Evolutionary conservation across 2,329 filamentous ascomycete genomes (phyloP).

Genomic region (Colletotrichum viniferum): DNA sequence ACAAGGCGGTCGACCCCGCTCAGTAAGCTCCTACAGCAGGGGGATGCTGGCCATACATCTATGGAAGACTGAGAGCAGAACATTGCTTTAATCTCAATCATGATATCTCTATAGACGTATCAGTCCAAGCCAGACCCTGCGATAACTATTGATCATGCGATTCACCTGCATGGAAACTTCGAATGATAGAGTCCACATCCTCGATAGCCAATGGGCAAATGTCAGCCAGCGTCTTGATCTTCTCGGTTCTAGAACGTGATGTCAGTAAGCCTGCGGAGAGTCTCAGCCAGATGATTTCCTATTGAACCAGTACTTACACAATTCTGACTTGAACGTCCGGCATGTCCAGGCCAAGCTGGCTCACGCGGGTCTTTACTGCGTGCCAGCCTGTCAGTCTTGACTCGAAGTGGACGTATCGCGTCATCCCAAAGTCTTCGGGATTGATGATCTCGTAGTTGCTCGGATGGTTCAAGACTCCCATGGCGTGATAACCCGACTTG

Average conservation of each 20-base stretch:
- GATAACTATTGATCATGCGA: not conserved
- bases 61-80: not conserved
- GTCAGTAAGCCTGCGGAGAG: not conserved
- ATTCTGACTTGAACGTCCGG: slow-evolving; percentile 78
- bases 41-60: not conserved
- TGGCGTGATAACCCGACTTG: slow-evolving; percentile 86
- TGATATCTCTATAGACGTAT: not conserved
- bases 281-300: fast-evolving
- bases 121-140: not conserved
- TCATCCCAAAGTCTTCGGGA: slow-evolving; percentile 83
- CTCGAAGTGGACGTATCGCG: slow-evolving; percentile 84
- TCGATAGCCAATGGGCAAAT: slow-evolving; percentile 85
- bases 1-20: not conserved
- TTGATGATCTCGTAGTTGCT: slow-evolving; percentile 83
- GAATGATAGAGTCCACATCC: slow-evolving; percentile 88
- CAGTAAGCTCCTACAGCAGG: not conserved
- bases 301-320: slow-evolving; percentile 15
- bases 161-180: slow-evolving; percentile 64
- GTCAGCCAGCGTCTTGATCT: slow-evolving; percentile 92
- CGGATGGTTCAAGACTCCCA: slow-evolving; percentile 81
- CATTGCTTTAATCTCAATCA: fast-evolving
- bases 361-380: slow-evolving; percentile 87
- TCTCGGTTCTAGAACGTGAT: slow-evolving; percentile 58
- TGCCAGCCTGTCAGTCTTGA: slow-evolving; percentile 90
- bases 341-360: slow-evolving; percentile 81